These are phyloP conservation scores for Cicer arietinum DNA, from an alignment of 306 rosid genomes.

Conservation along the genomic window DNA sequence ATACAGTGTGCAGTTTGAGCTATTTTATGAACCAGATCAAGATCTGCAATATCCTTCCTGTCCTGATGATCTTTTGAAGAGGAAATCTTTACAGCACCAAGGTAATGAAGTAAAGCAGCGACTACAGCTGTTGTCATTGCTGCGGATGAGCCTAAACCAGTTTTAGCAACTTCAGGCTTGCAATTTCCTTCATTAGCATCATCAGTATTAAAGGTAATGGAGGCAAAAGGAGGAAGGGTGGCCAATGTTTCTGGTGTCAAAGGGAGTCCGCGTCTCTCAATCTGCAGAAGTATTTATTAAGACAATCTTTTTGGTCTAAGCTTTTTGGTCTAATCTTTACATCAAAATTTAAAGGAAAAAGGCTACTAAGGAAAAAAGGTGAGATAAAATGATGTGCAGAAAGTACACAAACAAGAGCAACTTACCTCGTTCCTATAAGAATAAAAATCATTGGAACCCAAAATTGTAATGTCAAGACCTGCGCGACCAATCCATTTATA, in stretches of 20 bases:
- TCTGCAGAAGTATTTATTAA: conserved; percentile 54
- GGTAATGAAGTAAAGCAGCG: conserved; percentile 93
- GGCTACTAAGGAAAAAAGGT: background rate
- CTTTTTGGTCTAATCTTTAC: conserved; percentile 16
- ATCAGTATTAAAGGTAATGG: conserved; percentile 80
- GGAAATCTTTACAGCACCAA: conserved; percentile 73
- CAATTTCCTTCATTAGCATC: conserved; percentile 62
- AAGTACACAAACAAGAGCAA: conserved; percentile 20
- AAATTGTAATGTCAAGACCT: conserved; percentile 93
- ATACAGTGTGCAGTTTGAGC: conserved; percentile 97
- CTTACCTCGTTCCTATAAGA: conserved; percentile 87
- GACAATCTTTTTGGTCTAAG: conserved; percentile 24
- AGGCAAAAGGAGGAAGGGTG: conserved; percentile 78
- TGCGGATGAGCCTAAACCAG: conserved; percentile 98
- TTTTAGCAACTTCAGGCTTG: conserved; percentile 98
- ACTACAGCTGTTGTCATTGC: conserved; percentile 99
- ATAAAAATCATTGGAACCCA: conserved; percentile 93
- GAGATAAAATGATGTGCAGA: background rate
- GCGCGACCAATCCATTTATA: conserved; percentile 49
- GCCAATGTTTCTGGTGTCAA: conserved; percentile 86
- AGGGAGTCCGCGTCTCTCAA: conserved; percentile 84
- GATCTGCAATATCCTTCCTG: conserved; percentile 57
- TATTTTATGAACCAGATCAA: conserved; percentile 83
- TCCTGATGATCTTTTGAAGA: conserved; percentile 50
- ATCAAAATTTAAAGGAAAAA: background rate